Percentiles rank a stretch among this genome's conserved stretches.
Evolutionary conservation across 495 filamentous ascomycete genomes (phyloP).

Genomic region (Xylaria palmicola): DNA sequence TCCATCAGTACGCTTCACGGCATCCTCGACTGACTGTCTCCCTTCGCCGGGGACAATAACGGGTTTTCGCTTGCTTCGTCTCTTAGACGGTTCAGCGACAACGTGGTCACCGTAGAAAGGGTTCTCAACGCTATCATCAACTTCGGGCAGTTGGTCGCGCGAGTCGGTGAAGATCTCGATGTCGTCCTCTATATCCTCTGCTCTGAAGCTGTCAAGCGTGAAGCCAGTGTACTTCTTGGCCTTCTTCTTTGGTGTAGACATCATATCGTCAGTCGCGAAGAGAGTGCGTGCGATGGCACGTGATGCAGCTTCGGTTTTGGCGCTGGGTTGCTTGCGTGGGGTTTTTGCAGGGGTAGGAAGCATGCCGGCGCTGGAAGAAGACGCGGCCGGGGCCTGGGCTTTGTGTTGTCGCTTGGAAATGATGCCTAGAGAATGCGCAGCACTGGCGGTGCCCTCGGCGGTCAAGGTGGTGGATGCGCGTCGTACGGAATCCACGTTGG

Average conservation of each 20-base stretch:
- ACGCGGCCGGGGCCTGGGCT: slow-evolving; percentile 11
- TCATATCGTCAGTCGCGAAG: slow-evolving; percentile 59
- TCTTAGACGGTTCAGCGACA: slow-evolving; percentile 28
- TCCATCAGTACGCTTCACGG: slow-evolving; percentile 68
- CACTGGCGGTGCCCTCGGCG: slow-evolving; percentile 32
- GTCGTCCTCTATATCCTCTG: slow-evolving; percentile 51
- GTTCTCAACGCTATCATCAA: slow-evolving; percentile 65
- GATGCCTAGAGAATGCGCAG: slow-evolving; percentile 36
- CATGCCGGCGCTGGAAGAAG: slow-evolving; percentile 44
- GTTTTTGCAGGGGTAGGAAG: slow-evolving; percentile 92
- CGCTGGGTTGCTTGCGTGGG: slow-evolving; percentile 67
- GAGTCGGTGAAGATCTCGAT: slow-evolving; percentile 90
- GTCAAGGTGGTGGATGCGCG: slow-evolving; percentile 41
- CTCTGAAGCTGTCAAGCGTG: slow-evolving; percentile 67
- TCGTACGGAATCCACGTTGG: slow-evolving; percentile 34
- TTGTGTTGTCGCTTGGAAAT: slow-evolving; percentile 20
- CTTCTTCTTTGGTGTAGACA: slow-evolving; percentile 60
- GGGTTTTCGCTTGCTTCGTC: slow-evolving; percentile 46
- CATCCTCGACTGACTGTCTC: slow-evolving; percentile 59
- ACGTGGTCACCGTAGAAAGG: slow-evolving; percentile 63
- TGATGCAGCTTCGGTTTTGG: slow-evolving; percentile 52
- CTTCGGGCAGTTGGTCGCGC: slow-evolving; percentile 76
- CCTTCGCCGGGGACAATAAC: slow-evolving; percentile 53
- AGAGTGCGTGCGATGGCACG: slow-evolving; percentile 70
- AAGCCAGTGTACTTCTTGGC: slow-evolving; percentile 59